phyloP scores from a whole-genome alignment of 129 eudicot species.

The Helianthus tuberosus region DNA sequence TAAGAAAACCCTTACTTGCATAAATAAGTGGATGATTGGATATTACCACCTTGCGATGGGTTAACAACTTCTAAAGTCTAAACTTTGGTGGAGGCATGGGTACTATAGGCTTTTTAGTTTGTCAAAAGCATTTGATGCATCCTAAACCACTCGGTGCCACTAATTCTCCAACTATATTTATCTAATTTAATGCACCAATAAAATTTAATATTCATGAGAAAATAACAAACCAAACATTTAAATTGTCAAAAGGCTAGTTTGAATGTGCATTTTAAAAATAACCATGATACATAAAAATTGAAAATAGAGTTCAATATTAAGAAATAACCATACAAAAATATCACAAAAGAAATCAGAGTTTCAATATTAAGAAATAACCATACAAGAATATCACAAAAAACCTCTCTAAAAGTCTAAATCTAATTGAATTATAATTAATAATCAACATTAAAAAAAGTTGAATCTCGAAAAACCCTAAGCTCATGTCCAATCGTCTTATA shows the following conservation, averaged over 20 bases:
- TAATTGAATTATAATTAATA: not conserved
- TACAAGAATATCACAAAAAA: not conserved
- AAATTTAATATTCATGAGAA: not conserved
- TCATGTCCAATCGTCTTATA: not conserved
- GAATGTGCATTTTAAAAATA: not conserved
- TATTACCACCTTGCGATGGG: not conserved
- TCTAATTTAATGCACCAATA: not conserved
- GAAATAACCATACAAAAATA: not conserved
- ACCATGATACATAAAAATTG: not conserved
- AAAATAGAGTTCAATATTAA: not conserved
- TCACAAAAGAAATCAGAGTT: not conserved
- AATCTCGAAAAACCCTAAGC: too few species aligned
- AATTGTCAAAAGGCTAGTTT: conserved; percentile 4
- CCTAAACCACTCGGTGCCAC: conserved; percentile 14
- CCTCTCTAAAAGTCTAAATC: not conserved
- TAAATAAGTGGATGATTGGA: not conserved
- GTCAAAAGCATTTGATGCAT: conserved; percentile 14
- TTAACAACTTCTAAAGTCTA: not conserved
- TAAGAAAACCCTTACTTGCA: not conserved
- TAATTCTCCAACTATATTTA: not conserved
- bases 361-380: too few species aligned
- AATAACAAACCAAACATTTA: not conserved
- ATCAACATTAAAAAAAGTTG: too few species aligned
- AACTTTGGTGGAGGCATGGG: conserved; percentile 16
- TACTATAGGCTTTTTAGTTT: conserved; percentile 3